Base-by-base conservation (phyloP, 108 stramenopile genomes). In the Cylindrotheca fusiformis region DNA sequence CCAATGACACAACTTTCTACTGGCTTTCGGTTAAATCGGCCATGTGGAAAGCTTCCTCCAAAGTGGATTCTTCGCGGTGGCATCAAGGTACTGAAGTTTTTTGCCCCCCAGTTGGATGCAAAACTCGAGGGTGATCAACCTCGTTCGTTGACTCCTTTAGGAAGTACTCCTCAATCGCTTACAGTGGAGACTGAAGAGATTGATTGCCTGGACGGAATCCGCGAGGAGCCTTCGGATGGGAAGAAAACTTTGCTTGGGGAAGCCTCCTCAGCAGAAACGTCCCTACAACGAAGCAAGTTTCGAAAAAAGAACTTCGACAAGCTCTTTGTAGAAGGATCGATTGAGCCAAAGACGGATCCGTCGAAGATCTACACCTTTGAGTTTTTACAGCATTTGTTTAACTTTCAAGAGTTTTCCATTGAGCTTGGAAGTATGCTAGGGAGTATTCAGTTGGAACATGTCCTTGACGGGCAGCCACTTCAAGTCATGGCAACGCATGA, bases 331-430 rank as follows among this genome's bases (percentile, higher is more conserved):
- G 19, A 55, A 18, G 63, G 64, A 20, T 66, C 55, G 8, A 4
- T 29, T 4, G 55, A 58, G 10, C 57, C 60, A 19, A 66, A 49
- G 44, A 71, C 78, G 2, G 80, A 85, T 64, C 59, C 67, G 4
- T 58, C 76, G 63, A 79, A 81, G 2, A 61, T 83, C 22, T 93
- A 93, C 59, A 93, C 91, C 1, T 93, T 93, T 68, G 91, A 93
- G 60, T 93, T 93, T 57, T 72, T 93, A 14, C 91, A 93, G 67
- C 91, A 93, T 56, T 58, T 93, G 41, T 60, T 93, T 5, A 85
- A 89, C 70, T 89, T 88, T 48, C 71, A 84, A 58, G 80, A 83
- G 17, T 82, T 89, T 48, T 73, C 83, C 10, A 66, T 93, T 52
- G 86, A 89, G 48, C 67, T 87, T 33, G 82, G 78, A 32, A 77